Percentiles rank a stretch among this genome's conserved stretches.
Evolutionary conservation across 2,329 filamentous ascomycete species (phyloP).

Genomic region (Plectosphaerella plurivora): DNA sequence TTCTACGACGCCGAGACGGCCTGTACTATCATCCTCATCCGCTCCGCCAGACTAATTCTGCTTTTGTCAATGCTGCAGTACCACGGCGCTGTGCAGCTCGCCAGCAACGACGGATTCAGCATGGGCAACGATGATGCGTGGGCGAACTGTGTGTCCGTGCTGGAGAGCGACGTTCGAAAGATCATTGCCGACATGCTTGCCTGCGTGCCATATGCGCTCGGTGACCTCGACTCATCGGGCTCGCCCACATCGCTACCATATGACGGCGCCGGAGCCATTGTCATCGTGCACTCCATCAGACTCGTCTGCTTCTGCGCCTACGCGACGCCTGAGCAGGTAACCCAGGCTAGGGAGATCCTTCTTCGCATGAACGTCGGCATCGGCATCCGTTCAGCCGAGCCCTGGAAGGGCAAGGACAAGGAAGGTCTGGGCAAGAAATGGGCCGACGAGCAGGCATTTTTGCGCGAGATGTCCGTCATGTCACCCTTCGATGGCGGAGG

Average conservation of each 20-base stretch:
- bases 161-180: conserved; percentile 17
- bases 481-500: too few species aligned
- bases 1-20: conserved; percentile 25
- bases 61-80: conserved; percentile 22
- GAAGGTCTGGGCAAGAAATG: conserved; percentile 2
- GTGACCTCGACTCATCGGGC: conserved; percentile 19
- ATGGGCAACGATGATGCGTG: conserved; percentile 4
- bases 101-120: background rate
- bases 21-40: conserved; percentile 24
- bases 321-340: conserved; percentile 15
- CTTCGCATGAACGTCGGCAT: conserved; percentile 20
- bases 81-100: conserved; percentile 10
- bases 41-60: conserved; percentile 23
- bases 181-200: conserved; percentile 25
- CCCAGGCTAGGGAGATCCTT: conserved; percentile 16
- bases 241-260: conserved; percentile 15
- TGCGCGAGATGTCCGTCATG: background rate
- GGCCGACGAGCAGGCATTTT: conserved; percentile 7
- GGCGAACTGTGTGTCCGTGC: conserved; percentile 8
- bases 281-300: conserved; percentile 24
- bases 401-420: conserved; percentile 5
- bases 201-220: conserved; percentile 24
- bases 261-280: conserved; percentile 24
- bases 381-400: conserved; percentile 21
- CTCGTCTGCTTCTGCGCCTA: conserved; percentile 24